These are phyloP conservation scores for Nannizzia gypsea DNA, from an alignment of 2,329 filamentous ascomycete genomes.

Conservation along the genomic window DNA sequence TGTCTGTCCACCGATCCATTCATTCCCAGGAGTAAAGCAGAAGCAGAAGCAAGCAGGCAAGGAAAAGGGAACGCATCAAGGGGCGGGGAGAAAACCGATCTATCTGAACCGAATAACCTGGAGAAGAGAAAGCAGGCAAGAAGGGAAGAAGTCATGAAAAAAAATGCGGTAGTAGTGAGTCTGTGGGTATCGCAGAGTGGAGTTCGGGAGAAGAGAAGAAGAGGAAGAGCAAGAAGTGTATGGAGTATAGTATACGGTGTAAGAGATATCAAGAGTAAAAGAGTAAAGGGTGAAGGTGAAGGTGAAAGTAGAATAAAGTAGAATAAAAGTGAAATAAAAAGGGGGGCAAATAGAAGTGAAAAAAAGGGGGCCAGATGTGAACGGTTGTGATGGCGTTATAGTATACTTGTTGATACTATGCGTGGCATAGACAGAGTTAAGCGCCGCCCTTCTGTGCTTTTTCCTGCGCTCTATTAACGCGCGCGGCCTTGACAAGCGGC, in stretches of 20 bases:
- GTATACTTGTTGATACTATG: not conserved
- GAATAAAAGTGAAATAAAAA: not conserved
- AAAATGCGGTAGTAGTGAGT: not conserved
- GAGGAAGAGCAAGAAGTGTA: not conserved
- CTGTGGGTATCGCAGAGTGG: not conserved
- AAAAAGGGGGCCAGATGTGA: not conserved
- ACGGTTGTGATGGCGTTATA: not conserved
- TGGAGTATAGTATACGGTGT: not conserved
- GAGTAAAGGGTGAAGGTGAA: not conserved
- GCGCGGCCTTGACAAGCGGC: constrained; percentile 74
- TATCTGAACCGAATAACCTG: not conserved
- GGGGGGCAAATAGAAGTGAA: not conserved
- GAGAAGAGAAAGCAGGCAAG: not conserved
- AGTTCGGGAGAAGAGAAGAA: not conserved
- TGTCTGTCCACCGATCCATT: too few relatives aligned
- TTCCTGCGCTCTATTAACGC: constrained; percentile 75
- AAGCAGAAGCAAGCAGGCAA: not conserved
- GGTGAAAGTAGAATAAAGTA: not conserved
- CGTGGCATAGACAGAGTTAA: constrained; percentile 13
- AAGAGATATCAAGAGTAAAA: not conserved
- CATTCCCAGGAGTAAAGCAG: not conserved
- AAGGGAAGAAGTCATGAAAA: not conserved
- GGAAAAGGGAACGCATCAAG: not conserved
- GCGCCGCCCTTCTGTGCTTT: constrained; percentile 54
- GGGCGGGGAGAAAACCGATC: not conserved